A percentile compares a stretch with the other conserved stretches of the same genome.
Conservation (phyloP, 148 eudicot species). For the Cornus kousa region DNA sequence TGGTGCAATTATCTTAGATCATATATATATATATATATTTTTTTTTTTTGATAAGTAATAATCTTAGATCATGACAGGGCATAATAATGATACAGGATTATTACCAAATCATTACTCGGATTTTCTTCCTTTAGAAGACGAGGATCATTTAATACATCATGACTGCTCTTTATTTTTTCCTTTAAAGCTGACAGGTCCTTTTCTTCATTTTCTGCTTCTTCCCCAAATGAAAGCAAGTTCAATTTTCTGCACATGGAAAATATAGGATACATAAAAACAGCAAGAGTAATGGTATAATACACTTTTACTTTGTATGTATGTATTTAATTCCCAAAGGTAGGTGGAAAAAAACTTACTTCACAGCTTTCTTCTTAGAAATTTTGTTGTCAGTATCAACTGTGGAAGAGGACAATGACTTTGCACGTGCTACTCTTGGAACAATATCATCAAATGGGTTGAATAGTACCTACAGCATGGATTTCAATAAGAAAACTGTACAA, state of each 20-base stretch:
- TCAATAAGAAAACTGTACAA: slow-evolving; percentile 13
- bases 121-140: slow-evolving; percentile 74
- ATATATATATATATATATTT: no score
- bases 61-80: not conserved
- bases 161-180: slow-evolving; percentile 88
- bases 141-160: slow-evolving; percentile 95
- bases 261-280: not conserved
- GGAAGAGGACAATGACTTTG: slow-evolving; percentile 43
- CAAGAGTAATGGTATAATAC: slow-evolving; percentile 1
- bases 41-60: no score
- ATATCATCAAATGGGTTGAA: slow-evolving; percentile 99
- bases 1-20: not conserved
- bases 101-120: slow-evolving; percentile 54
- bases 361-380: slow-evolving; percentile 68
- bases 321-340: not conserved
- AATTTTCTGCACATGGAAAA: slow-evolving; percentile 55
- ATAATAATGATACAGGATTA: not conserved
- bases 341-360: slow-evolving; percentile 55
- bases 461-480: slow-evolving; percentile 52
- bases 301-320: not conserved
- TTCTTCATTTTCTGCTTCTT: slow-evolving; percentile 98
- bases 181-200: slow-evolving; percentile 64
- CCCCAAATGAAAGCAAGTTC: slow-evolving; percentile 96
- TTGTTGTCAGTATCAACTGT: slow-evolving; percentile 38
- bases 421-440: slow-evolving; percentile 53